These are phyloP conservation scores for Hamigera avellanea DNA, from an alignment of 495 filamentous ascomycete species.

Conservation along the genomic window DNA sequence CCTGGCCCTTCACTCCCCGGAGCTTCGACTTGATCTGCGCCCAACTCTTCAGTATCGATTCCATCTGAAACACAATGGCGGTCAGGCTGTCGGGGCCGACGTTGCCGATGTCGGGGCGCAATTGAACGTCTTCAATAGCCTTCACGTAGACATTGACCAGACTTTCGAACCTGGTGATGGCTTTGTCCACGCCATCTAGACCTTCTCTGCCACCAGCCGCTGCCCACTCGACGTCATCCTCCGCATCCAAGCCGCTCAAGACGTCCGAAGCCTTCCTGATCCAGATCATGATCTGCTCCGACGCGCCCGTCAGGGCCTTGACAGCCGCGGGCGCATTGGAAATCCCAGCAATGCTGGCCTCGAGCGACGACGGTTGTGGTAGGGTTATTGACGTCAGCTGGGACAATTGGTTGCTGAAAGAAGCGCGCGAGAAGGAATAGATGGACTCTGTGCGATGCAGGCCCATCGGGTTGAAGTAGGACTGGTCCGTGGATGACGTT, in stretches of 20 bases:
- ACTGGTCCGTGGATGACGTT: slow-evolving; percentile 31
- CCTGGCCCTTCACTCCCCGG: slow-evolving; percentile 70
- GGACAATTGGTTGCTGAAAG: slow-evolving; percentile 82
- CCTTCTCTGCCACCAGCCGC: slow-evolving; percentile 85
- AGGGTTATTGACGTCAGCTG: slow-evolving; percentile 77
- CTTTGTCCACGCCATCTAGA: slow-evolving; percentile 76
- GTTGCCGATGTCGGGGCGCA: slow-evolving; percentile 59
- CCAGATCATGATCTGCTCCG: slow-evolving; percentile 86
- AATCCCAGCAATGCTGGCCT: slow-evolving; percentile 69
- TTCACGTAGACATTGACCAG: slow-evolving; percentile 81
- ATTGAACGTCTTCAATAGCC: slow-evolving; percentile 81
- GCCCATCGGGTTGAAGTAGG: slow-evolving; percentile 40
- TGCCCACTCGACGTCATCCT: slow-evolving; percentile 97
- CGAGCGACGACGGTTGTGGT: slow-evolving; percentile 69
- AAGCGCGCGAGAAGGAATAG: slow-evolving; percentile 78
- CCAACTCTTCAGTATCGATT: slow-evolving; percentile 76
- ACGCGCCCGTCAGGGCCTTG: slow-evolving; percentile 63
- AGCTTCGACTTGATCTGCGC: slow-evolving; percentile 61
- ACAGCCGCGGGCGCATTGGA: slow-evolving; percentile 69
- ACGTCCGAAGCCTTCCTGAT: slow-evolving; percentile 83
- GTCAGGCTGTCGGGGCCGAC: slow-evolving; percentile 58
- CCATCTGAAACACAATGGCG: slow-evolving; percentile 73
- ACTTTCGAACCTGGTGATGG: slow-evolving; percentile 72
- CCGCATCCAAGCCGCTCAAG: slow-evolving; percentile 71
- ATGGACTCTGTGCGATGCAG: slow-evolving; percentile 60